Evolutionary conservation across 1,284 basidiomycete species (phyloP).

Genomic region (Ganoderma boninense): DNA sequence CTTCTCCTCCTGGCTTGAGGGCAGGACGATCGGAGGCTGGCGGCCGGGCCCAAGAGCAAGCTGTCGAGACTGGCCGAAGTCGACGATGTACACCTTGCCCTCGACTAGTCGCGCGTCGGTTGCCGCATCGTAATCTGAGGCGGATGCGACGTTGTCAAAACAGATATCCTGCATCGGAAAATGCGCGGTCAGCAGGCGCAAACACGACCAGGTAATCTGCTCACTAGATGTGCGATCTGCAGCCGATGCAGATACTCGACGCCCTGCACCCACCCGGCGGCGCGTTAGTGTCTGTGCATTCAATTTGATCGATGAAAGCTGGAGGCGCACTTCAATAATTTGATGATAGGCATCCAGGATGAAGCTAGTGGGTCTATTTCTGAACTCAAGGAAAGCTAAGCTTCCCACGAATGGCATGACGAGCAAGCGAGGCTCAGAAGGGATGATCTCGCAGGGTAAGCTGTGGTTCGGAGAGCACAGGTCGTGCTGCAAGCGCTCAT

Average conservation of each 20-base stretch:
- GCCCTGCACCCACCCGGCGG: background rate
- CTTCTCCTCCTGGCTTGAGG: background rate
- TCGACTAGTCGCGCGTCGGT: background rate
- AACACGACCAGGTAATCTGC: no score
- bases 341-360: background rate
- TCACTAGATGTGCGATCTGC: no score
- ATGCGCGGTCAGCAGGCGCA: no score
- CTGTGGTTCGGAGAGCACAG: background rate
- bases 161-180: background rate
- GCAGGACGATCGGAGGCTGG: background rate
- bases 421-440: background rate
- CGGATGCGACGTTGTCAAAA: background rate
- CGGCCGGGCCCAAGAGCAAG: background rate
- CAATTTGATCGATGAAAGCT: background rate
- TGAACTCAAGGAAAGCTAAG: background rate
- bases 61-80: background rate
- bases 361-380: background rate
- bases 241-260: no score
- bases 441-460: background rate
- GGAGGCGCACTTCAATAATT: background rate
- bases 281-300: background rate
- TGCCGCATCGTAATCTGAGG: background rate
- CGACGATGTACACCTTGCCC: background rate
- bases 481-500: background rate
- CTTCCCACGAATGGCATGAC: background rate